Evolutionary conservation across 2,329 filamentous ascomycete genomes (phyloP).

Genomic region (Trichoderma hamatum): DNA sequence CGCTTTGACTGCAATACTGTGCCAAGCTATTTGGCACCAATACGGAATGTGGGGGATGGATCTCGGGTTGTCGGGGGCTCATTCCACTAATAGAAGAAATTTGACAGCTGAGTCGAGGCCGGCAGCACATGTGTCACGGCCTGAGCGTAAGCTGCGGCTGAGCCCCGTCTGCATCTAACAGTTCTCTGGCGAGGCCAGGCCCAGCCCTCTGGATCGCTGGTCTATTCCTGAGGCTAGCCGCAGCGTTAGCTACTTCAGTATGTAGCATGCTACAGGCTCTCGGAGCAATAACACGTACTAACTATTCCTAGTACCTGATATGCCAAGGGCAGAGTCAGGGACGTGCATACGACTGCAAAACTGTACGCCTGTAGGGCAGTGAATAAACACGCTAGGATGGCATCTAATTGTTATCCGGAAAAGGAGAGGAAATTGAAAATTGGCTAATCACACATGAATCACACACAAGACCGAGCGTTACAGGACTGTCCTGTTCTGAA

Average conservation of each 20-base stretch:
- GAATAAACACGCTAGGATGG: background rate
- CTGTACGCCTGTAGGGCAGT: background rate
- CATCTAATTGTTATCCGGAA: too few species aligned
- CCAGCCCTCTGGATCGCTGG: conserved; percentile 19
- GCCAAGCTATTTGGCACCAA: background rate
- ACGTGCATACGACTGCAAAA: background rate
- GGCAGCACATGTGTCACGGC: background rate
- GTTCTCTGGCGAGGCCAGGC: conserved; percentile 4
- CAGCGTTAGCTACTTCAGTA: background rate
- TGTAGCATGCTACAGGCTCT: background rate
- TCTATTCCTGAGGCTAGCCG: conserved; percentile 4
- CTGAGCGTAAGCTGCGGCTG: background rate
- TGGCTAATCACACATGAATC: background rate
- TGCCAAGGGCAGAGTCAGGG: conserved; percentile 16
- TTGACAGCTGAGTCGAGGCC: background rate
- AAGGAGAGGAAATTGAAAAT: background rate
- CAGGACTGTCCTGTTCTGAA: background rate
- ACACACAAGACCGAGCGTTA: background rate
- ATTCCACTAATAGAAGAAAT: background rate
- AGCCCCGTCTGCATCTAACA: conserved; percentile 2
- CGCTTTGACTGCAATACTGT: background rate
- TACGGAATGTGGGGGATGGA: conserved; percentile 16
- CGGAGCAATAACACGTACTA: conserved; percentile 1
- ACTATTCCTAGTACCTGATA: conserved; percentile 1
- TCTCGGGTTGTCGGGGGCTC: background rate